Base-by-base conservation (phyloP, 2,329 filamentous ascomycete species). In the Harringtonia aguacate region DNA sequence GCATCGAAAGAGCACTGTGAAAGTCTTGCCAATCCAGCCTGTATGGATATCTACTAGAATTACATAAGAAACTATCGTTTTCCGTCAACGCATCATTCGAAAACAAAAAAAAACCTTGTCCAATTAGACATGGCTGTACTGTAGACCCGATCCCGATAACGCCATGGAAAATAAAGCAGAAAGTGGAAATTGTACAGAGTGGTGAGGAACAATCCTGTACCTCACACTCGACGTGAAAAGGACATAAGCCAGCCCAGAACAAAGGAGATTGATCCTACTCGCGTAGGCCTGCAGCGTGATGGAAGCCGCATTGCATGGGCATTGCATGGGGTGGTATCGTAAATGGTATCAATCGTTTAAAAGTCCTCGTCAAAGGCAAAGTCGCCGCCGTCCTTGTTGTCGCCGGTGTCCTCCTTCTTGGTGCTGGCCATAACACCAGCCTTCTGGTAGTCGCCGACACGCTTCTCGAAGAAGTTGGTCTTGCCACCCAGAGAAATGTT, bases 381-480 rank as follows among this genome's bases (percentile, higher is more conserved):
- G 69, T 90, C 87, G 51, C 86, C 85, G 31, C 75, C 75, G 51
- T 79, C 78, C 58, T 73, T 71, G 51, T 79, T 66, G 41, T 64
- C 55, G 38, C 63, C 53, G 18, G 59, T 55, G 10, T 71, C 64
- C 18, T 74, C 69, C 51, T 64, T 53, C 63, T 84, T 81, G 72
- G 82, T 85, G 70, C 85, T 89, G 59, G 83, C 83, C 87, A 98
- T 94, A 65, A 98, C 90, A 73, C 92, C 92, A 31, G 92, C 89
- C 78, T 98, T 98, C 71, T 98, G 92, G 79, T 98, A 98, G 61
- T 98, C 92, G 64, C 84, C 92, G 46, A 98, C 92, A 57, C 92
- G 87, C 85, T 98, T 98, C 84, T 98, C 92, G 65, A 98, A 98
- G 79, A 98, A 98, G 81, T 98, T 98, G 64, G 92, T 98, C 85